phyloP scores from a whole-genome alignment of 805 yeast genomes.

The Wickerhamomyces queroliae region DNA sequence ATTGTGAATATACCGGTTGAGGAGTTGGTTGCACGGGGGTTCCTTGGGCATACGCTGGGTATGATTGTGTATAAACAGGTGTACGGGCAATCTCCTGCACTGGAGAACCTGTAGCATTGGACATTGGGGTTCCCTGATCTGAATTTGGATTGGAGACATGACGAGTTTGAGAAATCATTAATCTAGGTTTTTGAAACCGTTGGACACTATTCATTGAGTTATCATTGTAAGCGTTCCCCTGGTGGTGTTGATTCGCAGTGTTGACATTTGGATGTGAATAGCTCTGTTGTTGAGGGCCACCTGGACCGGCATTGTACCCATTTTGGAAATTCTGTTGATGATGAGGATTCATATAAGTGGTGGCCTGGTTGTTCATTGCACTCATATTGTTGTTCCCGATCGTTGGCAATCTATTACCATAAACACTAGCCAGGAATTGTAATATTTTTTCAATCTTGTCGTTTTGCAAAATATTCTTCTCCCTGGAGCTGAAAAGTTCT shows the following conservation, averaged over 20 bases:
- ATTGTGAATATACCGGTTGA: slow-evolving; percentile 1
- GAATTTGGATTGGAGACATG: slow-evolving; percentile 2
- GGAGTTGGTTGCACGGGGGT: not conserved
- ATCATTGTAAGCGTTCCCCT: not conserved
- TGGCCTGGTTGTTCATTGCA: not conserved
- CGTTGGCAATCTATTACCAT: slow-evolving; percentile 15
- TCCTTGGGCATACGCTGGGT: slow-evolving; percentile 1
- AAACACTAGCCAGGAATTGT: slow-evolving; percentile 76
- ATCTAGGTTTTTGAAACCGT: slow-evolving; percentile 4
- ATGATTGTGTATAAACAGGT: slow-evolving; percentile 2
- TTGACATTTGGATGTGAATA: no score
- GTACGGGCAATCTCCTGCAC: slow-evolving; percentile 18
- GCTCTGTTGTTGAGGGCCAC: not conserved
- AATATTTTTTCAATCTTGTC: slow-evolving; percentile 84
- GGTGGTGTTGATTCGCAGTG: no score
- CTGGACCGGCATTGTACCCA: no score
- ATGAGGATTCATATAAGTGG: not conserved
- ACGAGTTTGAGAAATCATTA: slow-evolving; percentile 4
- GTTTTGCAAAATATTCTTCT: slow-evolving; percentile 78
- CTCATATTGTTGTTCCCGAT: not conserved
- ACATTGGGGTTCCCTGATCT: not conserved
- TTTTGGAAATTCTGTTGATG: not conserved
- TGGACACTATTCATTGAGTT: not conserved
- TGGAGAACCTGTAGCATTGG: slow-evolving; percentile 11
- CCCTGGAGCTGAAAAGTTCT: slow-evolving; percentile 78